Evolutionary conservation across 75 land plant genomes (phyloP), one percentile per base, ranked within the genome.

Genomic region (Cupressus sempervirens): DNA sequence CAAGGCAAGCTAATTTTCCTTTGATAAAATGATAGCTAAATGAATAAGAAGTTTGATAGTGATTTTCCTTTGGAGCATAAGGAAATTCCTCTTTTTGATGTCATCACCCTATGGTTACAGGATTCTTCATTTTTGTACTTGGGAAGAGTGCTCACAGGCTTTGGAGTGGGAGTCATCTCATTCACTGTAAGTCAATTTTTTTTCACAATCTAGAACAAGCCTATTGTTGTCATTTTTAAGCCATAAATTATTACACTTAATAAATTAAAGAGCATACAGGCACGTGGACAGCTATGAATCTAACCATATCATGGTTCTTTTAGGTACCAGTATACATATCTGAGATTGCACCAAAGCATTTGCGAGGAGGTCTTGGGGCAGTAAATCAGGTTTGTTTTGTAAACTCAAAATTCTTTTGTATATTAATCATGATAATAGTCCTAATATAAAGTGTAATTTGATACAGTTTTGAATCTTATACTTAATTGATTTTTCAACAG

Each of bases 321-420:
- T 87, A 95, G 97, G 93, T 91, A 7, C 97, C 97, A 4, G 87
- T 94, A n/a, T 95, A 90, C 85, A 90, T 95, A 70, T 95, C 93
- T 20, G 96, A 95, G 85, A 93, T 93, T 58, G 80, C 96, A 84
- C 93, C 96, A 2, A 91, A 85, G 84, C 87, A 92, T 84, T 83
- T 95, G 36, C 76, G 94, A 81, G 95, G 95, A 83, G 70, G 48
- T 9, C 91, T 93, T 38, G 92, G 94, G 45, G 86, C 92, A 34
- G 65, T 84, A 11, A 88, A 91, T 86, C 93, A 91, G 93, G 94
- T 89, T 14, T 75, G 58, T 26, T 65, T 23, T 65, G 68, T n/a
- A 20, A 65, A 65, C 68, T 65, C 40, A 2, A 40, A 2, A 76
- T 40, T 76, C 41, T 36, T 40, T 18, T 36, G n/a, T 0, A 35